Evolutionary conservation across 176 grass and related monocot species (phyloP).

Genomic region (Paspalum vaginatum): DNA sequence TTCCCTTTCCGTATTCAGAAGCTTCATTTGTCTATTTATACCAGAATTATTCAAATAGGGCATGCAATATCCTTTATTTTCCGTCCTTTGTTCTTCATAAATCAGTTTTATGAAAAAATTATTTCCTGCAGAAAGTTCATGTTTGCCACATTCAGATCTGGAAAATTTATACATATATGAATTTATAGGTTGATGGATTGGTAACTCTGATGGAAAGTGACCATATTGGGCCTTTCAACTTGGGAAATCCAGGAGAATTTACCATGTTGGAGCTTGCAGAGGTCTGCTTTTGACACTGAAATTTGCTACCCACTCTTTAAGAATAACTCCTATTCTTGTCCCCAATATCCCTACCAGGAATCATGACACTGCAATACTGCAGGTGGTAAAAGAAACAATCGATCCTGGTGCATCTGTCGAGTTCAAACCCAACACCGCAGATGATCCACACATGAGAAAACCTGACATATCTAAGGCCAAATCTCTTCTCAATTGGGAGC

Average conservation of each 20-base stretch:
- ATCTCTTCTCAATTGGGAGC: conserved; percentile 85
- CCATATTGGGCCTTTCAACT: conserved; percentile 92
- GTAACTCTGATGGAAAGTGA: conserved; percentile 86
- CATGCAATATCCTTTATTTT: not conserved
- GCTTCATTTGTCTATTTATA: not conserved
- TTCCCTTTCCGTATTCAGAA: conserved; percentile 10
- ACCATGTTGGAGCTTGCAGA: conserved; percentile 95
- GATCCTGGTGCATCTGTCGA: conserved; percentile 77
- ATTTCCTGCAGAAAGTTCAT: conserved; percentile 5
- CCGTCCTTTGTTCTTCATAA: not conserved
- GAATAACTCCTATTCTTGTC: not conserved
- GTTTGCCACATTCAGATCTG: not conserved
- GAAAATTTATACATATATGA: conserved; percentile 8
- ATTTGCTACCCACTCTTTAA: not conserved
- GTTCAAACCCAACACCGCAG: conserved; percentile 84
- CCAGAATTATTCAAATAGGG: not conserved
- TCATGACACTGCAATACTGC: conserved; percentile 20
- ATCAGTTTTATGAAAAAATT: not conserved
- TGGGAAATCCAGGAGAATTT: conserved; percentile 96
- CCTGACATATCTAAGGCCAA: conserved; percentile 91
- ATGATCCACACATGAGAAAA: conserved; percentile 99
- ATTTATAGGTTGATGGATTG: conserved; percentile 82
- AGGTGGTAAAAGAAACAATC: conserved; percentile 92
- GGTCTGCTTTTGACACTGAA: conserved; percentile 45
- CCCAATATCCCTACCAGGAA: not conserved